Percentiles rank a stretch among this genome's conserved stretches.
Evolutionary conservation across 2,329 filamentous ascomycete species (phyloP).

Genomic region (Pochonia chlamydosporia): DNA sequence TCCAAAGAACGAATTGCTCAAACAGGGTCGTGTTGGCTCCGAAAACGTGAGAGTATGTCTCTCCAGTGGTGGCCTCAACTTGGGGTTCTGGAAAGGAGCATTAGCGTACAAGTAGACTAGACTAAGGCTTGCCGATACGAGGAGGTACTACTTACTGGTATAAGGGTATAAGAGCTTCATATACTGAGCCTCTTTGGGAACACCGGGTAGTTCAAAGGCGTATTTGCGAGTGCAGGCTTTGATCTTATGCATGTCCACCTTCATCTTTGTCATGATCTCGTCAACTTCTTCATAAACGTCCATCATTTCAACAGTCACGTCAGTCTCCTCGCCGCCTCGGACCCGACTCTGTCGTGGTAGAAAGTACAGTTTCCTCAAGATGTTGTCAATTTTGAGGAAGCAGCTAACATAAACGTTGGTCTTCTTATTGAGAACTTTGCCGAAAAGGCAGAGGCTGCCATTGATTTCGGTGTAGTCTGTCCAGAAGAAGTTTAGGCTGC

Average conservation of each 20-base stretch:
- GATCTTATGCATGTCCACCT: conserved; percentile 86
- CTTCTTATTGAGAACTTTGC: conserved; percentile 89
- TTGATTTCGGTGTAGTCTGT: conserved; percentile 91
- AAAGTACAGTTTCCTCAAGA: conserved; percentile 88
- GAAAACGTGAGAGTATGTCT: conserved; percentile 92
- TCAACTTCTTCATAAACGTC: conserved; percentile 91
- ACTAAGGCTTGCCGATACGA: neutral
- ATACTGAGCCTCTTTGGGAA: conserved; percentile 87
- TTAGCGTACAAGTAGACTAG: conserved; percentile 11
- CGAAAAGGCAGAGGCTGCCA: conserved; percentile 87
- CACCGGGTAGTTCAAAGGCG: conserved; percentile 82
- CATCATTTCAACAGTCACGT: conserved; percentile 76
- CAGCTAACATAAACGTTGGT: conserved; percentile 77
- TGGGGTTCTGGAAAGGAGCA: conserved; percentile 46
- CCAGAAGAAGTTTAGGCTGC: conserved; percentile 93
- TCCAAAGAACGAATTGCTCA: conserved; percentile 97
- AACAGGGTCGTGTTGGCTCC: conserved; percentile 91
- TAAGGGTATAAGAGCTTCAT: conserved; percentile 96
- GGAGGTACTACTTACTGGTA: conserved; percentile 47
- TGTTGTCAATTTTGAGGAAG: conserved; percentile 94
- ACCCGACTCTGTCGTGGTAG: conserved; percentile 65
- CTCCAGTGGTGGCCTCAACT: conserved; percentile 66
- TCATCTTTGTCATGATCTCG: conserved; percentile 77
- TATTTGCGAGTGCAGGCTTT: conserved; percentile 88
- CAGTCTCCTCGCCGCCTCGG: conserved; percentile 58